Evolutionary conservation across 345 rosid genomes (phyloP).

Genomic region (Atalantia buxifolia): DNA sequence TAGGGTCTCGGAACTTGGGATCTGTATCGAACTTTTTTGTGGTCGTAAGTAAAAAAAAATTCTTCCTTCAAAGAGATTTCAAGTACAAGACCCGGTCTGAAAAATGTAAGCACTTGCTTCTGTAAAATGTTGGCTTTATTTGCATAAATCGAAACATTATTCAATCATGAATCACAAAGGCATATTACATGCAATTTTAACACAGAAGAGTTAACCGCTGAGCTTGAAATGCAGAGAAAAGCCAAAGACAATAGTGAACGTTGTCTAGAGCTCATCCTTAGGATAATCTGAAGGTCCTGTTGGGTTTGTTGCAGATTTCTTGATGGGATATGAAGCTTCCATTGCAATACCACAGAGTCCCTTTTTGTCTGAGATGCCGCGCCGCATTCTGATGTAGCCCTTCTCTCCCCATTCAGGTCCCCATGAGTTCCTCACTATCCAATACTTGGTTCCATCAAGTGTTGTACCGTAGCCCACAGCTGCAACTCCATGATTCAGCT

Average conservation of each 20-base stretch:
- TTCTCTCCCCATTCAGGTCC: constrained; percentile 80
- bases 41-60: too few species aligned
- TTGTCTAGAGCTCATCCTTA: constrained; percentile 64
- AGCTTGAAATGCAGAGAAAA: neutral
- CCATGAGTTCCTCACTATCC: constrained; percentile 81
- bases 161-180: neutral
- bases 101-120: too few species aligned
- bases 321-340: constrained; percentile 68
- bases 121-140: neutral
- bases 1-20: too few species aligned
- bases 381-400: constrained; percentile 60
- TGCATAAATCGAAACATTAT: neutral
- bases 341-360: constrained; percentile 77
- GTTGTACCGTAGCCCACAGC: constrained; percentile 66
- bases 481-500: constrained; percentile 68
- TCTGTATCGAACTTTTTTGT: too few species aligned
- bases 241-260: neutral
- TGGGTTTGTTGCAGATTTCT: constrained; percentile 52
- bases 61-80: too few species aligned
- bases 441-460: constrained; percentile 66
- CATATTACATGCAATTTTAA: neutral
- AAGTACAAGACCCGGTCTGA: too few species aligned
- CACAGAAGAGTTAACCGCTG: neutral
- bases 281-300: constrained; percentile 15
- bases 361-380: constrained; percentile 36